A percentile compares a stretch with the other conserved stretches of the same genome.
phyloP scores from a whole-genome alignment of 805 yeast genomes.

The Candida germanica region DNA sequence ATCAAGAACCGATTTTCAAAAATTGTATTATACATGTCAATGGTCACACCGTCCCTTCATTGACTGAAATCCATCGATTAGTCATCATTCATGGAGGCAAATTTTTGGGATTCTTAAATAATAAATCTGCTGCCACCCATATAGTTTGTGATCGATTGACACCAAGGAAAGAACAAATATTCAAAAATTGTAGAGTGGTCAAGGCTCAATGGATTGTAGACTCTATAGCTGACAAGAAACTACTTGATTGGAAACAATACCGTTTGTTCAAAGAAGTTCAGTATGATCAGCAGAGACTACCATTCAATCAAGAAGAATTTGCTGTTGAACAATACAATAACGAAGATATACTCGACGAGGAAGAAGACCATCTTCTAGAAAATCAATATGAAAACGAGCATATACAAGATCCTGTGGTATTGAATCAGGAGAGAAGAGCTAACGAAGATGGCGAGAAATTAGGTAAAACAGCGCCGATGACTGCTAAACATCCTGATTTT shows the following conservation, averaged over 20 bases:
- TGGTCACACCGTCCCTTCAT: conserved; percentile 85
- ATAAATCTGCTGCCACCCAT: conserved; percentile 78
- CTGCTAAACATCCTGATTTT: conserved; percentile 78
- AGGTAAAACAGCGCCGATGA: conserved; percentile 20
- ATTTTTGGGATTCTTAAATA: conserved; percentile 62
- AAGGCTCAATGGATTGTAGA: conserved; percentile 80
- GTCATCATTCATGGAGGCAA: conserved; percentile 79
- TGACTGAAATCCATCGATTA: conserved; percentile 64
- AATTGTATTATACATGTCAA: conserved; percentile 75
- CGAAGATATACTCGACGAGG: conserved; percentile 5
- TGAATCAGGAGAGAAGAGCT: conserved; percentile 3
- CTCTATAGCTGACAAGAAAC: conserved; percentile 44
- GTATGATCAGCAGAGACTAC: conserved; percentile 50
- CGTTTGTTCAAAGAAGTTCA: conserved; percentile 47
- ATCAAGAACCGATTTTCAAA: conserved; percentile 45
- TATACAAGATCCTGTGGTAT: neutral
- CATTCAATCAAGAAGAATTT: conserved; percentile 11
- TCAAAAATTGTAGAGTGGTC: conserved; percentile 68
- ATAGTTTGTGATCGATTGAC: conserved; percentile 78
- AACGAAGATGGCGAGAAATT: conserved; percentile 10
- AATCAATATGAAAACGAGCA: conserved; percentile 2
- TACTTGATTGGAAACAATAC: conserved; percentile 72
- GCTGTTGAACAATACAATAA: conserved; percentile 5
- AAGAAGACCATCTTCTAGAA: conserved; percentile 5
- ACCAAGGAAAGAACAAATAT: conserved; percentile 67